Evolutionary conservation across 208 protist genomes (phyloP).

Genomic region (Crithidia mellificae): DNA sequence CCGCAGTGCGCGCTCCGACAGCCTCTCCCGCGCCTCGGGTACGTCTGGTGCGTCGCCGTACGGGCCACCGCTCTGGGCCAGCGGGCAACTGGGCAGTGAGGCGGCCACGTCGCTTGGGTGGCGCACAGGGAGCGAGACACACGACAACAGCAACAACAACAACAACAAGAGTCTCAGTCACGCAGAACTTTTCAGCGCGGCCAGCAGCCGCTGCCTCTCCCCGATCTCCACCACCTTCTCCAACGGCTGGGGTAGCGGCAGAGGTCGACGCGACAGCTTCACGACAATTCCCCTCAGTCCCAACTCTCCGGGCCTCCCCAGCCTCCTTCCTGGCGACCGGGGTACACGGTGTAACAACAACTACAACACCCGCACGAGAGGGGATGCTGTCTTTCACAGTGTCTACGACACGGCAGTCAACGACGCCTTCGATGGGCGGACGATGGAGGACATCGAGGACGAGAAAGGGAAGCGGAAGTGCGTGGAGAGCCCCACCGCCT

Average conservation of each 20-base stretch:
- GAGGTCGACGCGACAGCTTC: not conserved
- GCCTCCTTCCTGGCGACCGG: too few species aligned
- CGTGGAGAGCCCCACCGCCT: conserved; percentile 25
- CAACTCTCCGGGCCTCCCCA: not conserved
- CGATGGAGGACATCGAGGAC: conserved; percentile 35
- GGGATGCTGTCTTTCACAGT: not conserved
- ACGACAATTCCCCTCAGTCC: not conserved
- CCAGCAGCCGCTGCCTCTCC: conserved; percentile 15
- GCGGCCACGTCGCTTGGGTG: conserved; percentile 16
- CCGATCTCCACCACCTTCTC: conserved; percentile 11
- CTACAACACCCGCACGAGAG: too few species aligned
- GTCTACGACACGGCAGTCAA: not conserved
- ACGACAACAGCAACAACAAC: not conserved
- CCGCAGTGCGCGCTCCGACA: conserved; percentile 22
- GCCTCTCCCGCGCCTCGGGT: conserved; percentile 21
- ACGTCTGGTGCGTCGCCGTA: conserved; percentile 1
- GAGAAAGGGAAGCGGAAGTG: conserved; percentile 19
- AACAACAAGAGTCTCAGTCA: not conserved
- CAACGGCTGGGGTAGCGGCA: not conserved
- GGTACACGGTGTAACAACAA: too few species aligned
- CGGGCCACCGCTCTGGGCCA: not conserved
- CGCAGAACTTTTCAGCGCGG: conserved; percentile 1
- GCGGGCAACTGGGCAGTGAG: not conserved
- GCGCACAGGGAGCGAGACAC: not conserved
- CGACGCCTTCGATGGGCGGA: conserved; percentile 10